phyloP scores from a whole-genome alignment of 352 stramenopile genomes.

The Pelagophyceae sp. region DNA sequence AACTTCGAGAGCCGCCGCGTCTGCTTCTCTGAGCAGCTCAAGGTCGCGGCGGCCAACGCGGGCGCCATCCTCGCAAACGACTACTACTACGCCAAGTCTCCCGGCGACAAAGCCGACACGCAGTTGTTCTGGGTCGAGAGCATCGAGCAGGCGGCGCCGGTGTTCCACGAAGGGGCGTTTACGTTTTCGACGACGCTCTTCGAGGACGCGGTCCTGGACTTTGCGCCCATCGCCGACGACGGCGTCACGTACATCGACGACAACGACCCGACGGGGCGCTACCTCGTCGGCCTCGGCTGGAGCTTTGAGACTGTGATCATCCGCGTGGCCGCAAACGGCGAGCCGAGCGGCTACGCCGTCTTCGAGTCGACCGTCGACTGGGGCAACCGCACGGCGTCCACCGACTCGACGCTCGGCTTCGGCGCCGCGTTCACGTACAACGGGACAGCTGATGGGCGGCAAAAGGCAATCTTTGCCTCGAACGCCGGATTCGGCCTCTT shows the following conservation, averaged over 20 bases:
- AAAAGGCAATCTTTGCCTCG: background rate
- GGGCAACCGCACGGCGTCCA: background rate
- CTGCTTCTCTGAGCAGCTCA: background rate
- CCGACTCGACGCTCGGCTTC: too few species aligned
- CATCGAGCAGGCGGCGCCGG: background rate
- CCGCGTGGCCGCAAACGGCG: background rate
- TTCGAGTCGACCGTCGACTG: background rate
- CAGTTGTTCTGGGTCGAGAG: background rate
- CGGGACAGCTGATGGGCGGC: too few species aligned
- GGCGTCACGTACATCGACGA: background rate
- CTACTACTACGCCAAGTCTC: background rate
- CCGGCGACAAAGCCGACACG: background rate
- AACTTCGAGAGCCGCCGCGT: background rate
- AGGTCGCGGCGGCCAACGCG: background rate
- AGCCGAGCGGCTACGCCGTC: background rate
- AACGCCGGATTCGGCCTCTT: background rate
- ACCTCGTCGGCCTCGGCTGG: background rate
- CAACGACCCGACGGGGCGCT: background rate
- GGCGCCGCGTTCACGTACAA: conserved; percentile 3
- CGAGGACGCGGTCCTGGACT: background rate
- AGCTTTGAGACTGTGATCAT: background rate
- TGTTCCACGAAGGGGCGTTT: background rate
- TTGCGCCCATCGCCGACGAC: background rate
- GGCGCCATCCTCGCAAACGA: background rate
- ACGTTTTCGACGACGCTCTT: background rate